A percentile compares a stretch with the other conserved stretches of the same genome.
phyloP scores from a whole-genome alignment of 1,139 yeast species.

The Magnusiomyces magnusii region DNA sequence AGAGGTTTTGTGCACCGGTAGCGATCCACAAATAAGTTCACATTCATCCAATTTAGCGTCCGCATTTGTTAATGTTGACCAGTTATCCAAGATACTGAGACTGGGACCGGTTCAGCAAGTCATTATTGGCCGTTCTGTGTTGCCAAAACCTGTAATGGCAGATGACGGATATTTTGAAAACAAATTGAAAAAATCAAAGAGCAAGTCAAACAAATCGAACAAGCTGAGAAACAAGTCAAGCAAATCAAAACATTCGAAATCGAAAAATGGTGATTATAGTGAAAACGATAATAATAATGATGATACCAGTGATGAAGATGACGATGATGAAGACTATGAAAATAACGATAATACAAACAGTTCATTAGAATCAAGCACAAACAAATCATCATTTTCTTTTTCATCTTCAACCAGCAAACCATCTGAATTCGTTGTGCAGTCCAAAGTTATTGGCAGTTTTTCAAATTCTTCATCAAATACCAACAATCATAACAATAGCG shows the following conservation, averaged over 20 bases:
- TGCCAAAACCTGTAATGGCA: not conserved
- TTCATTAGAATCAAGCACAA: not conserved
- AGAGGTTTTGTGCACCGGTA: constrained; percentile 18
- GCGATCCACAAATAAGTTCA: constrained; percentile 14
- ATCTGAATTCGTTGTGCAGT: not conserved
- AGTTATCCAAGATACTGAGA: constrained; percentile 26
- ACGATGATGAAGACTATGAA: not conserved
- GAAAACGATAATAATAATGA: not conserved
- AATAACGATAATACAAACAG: not conserved
- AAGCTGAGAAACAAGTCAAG: no score
- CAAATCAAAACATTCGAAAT: no score
- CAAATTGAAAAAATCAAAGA: no score
- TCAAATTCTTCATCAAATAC: not conserved
- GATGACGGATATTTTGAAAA: not conserved
- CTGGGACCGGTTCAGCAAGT: constrained; percentile 27
- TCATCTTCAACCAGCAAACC: not conserved
- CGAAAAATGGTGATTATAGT: not conserved
- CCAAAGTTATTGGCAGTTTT: not conserved
- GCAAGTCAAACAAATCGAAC: no score
- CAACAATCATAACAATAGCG: not conserved
- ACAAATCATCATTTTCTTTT: not conserved
- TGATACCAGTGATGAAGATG: not conserved
- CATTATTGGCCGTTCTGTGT: constrained; percentile 16
- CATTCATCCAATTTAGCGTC: constrained; percentile 18
- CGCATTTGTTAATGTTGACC: constrained; percentile 25